Evolutionary conservation across 2,329 filamentous ascomycete genomes (phyloP), one percentile per base, ranked within the genome.

Genomic region (Exserohilum rostratum): DNA sequence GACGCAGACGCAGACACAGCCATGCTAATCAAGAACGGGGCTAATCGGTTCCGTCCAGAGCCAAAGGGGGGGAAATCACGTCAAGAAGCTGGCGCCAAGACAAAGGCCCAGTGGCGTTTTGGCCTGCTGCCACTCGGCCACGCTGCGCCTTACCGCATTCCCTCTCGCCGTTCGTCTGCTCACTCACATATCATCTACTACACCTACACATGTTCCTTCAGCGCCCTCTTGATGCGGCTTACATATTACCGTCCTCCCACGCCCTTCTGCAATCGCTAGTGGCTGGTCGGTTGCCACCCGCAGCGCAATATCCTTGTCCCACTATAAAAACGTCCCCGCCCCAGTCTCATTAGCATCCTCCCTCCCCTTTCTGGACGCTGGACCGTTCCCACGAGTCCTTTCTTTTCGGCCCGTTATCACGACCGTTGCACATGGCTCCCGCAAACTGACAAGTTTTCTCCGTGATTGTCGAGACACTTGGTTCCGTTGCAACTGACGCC

Each of bases 61-160:
- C 22, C 22, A 7, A 25, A 7, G 22, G 22, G 22, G 22, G 22
- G 22, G 4, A 31, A 22, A 38, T 50, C 47, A 50, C 39, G 39
- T 50, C 31, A 30, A 50, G 38, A 44, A 30, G 30, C 10, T n/a
- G 38, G 15, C 35, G 47, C 47, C 47, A 50, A 50, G 47, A 43
- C 13, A 37, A 42, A 37, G 20, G 18, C 35, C 46, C 46, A 38
- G 37, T 20, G 25, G 35, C 37, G 29, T 42, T 20, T 25, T 25
- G 22, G 22, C 22, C 4, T 25, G 22, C 44, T 46, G 33, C 22
- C 10, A n/a, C 37, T 46, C 44, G 46, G 37, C 37, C 31, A 42
- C n/a, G 22, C 38, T 29, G 18, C 37, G 27, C 20, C 17, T 42
- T 33, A 18, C 46, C 37, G n/a, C 27, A n/a, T n/a, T n/a, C n/a